Evolutionary conservation across 176 grass and related monocot species (phyloP), one percentile per base, ranked within the genome.

Genomic region (Carex cristatella): DNA sequence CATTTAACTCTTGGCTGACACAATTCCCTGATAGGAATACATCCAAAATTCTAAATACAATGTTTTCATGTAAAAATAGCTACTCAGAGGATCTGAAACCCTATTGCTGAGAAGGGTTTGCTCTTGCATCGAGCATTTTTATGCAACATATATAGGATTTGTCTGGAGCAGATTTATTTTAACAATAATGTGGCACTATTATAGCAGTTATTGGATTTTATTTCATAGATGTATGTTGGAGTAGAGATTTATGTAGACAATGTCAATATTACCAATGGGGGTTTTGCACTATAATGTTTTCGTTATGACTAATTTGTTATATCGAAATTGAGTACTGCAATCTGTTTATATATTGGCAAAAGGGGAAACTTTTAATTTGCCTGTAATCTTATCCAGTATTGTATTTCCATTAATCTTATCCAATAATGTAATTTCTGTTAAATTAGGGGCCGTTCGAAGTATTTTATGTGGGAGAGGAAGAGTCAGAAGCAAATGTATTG

Each of bases 401-500:
- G 23, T 57, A 33, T 78, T 44, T 71, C 37, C 33, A 3, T 7
- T 15, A 9, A 74, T 28, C 12, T 3, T 51, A 55, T 4, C 18
- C 0, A 37, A 72, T 40, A 63, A 66, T 76, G 18, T 82, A 11
- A 61, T 65, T 44, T 81, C 11, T 68, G 46, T 51, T 54, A 69
- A 83, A 83, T 69, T 65, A 98, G 96, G 96, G 96, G 6, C 96
- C 96, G 33, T 98, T 98, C 57, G 90, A 94, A 84, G 91, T 92
- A 27, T 94, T 93, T 84, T 79, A 88, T 68, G 88, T 94, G 16
- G 91, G 91, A 18, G 91, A 85, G 59, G 66, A 86, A 73, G 88
- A 95, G 86, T 89, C 91, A 78, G 96, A 98, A 80, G 89, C 91
- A 86, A 89, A 95, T 92, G 91, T 92, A 49, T 79, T 98, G 88